These are phyloP conservation scores for Citrullus mucosospermus DNA, from an alignment of 306 rosid species.

Conservation along the genomic window DNA sequence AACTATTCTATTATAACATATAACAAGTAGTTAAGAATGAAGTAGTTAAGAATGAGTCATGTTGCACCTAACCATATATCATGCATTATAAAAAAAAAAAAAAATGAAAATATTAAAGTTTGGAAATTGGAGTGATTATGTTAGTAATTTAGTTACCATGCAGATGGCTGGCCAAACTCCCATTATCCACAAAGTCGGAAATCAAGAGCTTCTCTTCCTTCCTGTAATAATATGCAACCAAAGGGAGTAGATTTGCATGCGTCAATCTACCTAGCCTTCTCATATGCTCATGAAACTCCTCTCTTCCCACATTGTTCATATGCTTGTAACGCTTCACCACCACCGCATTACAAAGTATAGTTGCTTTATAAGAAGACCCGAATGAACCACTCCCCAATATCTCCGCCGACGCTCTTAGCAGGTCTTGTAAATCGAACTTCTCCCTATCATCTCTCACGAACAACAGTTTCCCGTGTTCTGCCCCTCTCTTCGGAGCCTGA, in stretches of 20 bases:
- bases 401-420: slow-evolving; percentile 72
- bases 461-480: slow-evolving; percentile 39
- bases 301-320: slow-evolving; percentile 65
- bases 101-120: no score
- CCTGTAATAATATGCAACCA: slow-evolving; percentile 61
- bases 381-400: slow-evolving; percentile 77
- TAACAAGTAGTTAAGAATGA: no score
- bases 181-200: slow-evolving; percentile 41
- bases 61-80: no score
- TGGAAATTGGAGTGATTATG: no score
- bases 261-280: slow-evolving; percentile 51
- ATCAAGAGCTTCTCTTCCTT: slow-evolving; percentile 82
- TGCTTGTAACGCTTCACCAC: slow-evolving; percentile 86
- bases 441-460: slow-evolving; percentile 39
- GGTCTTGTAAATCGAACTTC: slow-evolving; percentile 62
- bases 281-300: slow-evolving; percentile 82
- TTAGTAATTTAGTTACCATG: slow-evolving; percentile 35
- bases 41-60: no score
- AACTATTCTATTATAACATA: no score
- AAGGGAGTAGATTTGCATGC: slow-evolving; percentile 67
- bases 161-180: slow-evolving; percentile 74
- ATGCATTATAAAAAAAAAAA: no score
- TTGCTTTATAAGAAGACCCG: slow-evolving; percentile 85
- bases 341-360: slow-evolving; percentile 29
- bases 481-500: slow-evolving; percentile 14